phyloP scores from a whole-genome alignment of 2,329 filamentous ascomycete species.

The Neofusicoccum laricinum region DNA sequence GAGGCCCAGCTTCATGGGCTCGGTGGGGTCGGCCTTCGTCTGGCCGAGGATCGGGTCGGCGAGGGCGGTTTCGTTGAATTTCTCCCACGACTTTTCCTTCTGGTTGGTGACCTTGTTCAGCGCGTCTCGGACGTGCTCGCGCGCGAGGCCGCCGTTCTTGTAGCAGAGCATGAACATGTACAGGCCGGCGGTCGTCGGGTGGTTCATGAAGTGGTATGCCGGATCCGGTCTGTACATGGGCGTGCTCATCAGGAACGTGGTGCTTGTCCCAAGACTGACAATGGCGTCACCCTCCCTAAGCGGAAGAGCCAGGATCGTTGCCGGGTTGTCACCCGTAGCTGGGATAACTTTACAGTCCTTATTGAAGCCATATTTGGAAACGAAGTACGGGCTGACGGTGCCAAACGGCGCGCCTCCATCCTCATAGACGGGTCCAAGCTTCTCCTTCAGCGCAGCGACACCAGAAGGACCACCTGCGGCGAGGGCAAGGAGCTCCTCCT shows the following conservation, averaged over 20 bases:
- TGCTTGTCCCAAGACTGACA: constrained; percentile 90
- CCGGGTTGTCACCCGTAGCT: constrained; percentile 94
- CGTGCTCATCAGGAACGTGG: constrained; percentile 96
- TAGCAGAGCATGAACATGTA: constrained; percentile 99
- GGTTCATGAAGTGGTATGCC: constrained; percentile 96
- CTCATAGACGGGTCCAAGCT: constrained; percentile 75
- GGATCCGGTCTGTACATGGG: constrained; percentile 86
- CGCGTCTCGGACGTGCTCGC: constrained; percentile 82
- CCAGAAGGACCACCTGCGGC: constrained; percentile 66
- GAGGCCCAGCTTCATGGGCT: constrained; percentile 79
- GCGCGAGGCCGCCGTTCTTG: constrained; percentile 93
- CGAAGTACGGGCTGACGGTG: constrained; percentile 73
- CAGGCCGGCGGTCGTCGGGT: constrained; percentile 82
- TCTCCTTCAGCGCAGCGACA: constrained; percentile 64
- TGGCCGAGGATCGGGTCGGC: constrained; percentile 68
- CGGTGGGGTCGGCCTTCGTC: constrained; percentile 38
- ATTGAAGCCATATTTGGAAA: constrained; percentile 72
- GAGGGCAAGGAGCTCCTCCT: constrained; percentile 70
- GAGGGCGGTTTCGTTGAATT: constrained; percentile 73
- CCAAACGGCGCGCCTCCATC: constrained; percentile 82
- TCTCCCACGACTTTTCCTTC: constrained; percentile 65
- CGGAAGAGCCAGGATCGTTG: constrained; percentile 88
- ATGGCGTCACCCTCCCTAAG: constrained; percentile 87
- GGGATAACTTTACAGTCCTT: constrained; percentile 73
- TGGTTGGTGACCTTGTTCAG: constrained; percentile 57